These are phyloP conservation scores for Eimeria praecox DNA, from an alignment of 169 alveolate genomes.

Conservation along the genomic window DNA sequence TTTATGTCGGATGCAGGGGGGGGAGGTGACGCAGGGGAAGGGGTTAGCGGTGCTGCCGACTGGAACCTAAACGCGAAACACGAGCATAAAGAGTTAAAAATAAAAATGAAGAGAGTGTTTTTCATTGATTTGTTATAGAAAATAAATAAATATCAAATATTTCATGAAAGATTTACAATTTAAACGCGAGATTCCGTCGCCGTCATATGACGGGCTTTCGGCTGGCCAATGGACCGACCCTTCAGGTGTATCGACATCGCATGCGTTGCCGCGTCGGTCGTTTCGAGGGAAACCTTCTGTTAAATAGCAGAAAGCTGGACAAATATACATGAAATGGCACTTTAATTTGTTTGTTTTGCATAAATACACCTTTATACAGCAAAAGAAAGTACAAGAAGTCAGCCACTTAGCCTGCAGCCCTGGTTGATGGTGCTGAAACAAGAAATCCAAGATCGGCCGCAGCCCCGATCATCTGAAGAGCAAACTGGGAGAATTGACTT, in stretches of 20 bases:
- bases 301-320: not conserved
- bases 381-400: too few species aligned
- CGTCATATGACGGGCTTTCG: not conserved
- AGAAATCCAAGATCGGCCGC: not conserved
- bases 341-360: not conserved
- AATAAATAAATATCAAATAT: not conserved
- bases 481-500: not conserved
- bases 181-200: not conserved
- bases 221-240: not conserved
- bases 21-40: not conserved
- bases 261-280: not conserved
- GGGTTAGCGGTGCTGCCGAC: conserved; percentile 47
- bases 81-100: not conserved
- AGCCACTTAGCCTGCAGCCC: too few species aligned
- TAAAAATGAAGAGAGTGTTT: not conserved
- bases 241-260: not conserved
- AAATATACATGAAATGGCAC: not conserved
- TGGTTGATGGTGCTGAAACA: too few species aligned
- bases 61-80: not conserved
- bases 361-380: not conserved
- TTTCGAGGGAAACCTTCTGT: not conserved
- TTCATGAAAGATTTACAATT: not conserved
- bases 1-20: conserved; percentile 17
- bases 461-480: not conserved
- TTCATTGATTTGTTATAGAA: not conserved